Percentiles rank a stretch among this genome's conserved stretches.
Evolutionary conservation across 225 moss, liverwort and hornwort species (phyloP).

Genomic region (Bryoerythrophyllum caledonicum): DNA sequence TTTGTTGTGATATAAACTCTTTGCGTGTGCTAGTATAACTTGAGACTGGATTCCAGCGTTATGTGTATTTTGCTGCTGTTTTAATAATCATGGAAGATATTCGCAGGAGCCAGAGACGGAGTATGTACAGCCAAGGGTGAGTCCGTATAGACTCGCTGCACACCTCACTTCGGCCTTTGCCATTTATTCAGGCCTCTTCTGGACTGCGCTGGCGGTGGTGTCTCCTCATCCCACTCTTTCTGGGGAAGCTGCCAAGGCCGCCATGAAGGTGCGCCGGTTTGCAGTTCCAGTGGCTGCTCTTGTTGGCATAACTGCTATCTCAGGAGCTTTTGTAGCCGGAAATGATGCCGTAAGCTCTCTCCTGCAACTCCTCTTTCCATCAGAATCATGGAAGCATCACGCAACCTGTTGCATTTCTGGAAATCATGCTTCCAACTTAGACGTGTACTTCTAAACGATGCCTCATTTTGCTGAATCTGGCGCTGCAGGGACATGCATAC

Average conservation of each 20-base stretch:
- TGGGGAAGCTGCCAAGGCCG: constrained; percentile 47
- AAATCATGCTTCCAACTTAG: neutral
- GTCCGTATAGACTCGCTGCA: constrained; percentile 97
- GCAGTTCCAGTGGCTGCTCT: constrained; percentile 92
- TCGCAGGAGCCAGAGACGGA: constrained; percentile 96
- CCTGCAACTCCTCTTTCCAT: neutral
- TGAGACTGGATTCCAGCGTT: neutral
- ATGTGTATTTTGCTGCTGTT: neutral
- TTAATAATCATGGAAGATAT: constrained; percentile 19
- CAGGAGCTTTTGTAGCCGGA: constrained; percentile 99
- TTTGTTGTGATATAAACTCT: constrained; percentile 1
- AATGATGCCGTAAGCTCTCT: constrained; percentile 83
- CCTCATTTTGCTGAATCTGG: neutral
- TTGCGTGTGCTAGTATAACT: neutral
- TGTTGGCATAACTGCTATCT: constrained; percentile 88
- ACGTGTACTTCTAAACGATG: neutral
- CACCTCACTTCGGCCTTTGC: constrained; percentile 99
- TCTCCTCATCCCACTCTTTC: constrained; percentile 38
- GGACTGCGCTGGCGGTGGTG: constrained; percentile 84
- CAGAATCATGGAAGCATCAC: too few species aligned
- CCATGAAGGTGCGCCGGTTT: constrained; percentile 63
- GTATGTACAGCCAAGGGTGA: constrained; percentile 86
- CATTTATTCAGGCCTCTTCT: constrained; percentile 99
- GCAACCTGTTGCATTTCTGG: neutral
- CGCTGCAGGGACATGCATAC: constrained; percentile 84